These are phyloP conservation scores for Nosema bombycis DNA, from an alignment of 371 early-diverging fungal genomes.

Conservation along the genomic window DNA sequence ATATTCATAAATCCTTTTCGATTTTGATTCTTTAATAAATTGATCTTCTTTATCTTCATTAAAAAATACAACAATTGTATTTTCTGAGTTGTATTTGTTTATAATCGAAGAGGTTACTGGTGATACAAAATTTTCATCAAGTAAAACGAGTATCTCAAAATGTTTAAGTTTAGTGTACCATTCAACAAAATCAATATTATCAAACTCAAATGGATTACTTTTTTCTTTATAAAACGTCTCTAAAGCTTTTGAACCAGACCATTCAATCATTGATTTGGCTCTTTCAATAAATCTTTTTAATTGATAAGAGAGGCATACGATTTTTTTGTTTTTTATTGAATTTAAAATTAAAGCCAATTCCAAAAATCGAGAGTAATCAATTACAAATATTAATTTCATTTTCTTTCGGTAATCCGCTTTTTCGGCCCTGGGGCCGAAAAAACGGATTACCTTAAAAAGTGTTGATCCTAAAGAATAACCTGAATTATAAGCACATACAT, in stretches of 20 bases:
- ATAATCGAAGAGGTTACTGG: conserved; percentile 51
- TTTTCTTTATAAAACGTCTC: conserved; percentile 57
- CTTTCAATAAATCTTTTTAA: conserved; percentile 59
- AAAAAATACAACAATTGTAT: conserved; percentile 47
- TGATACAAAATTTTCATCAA: conserved; percentile 47
- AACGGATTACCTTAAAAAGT: conserved; percentile 78
- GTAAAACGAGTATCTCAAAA: conserved; percentile 51
- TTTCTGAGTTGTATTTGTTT: conserved; percentile 36
- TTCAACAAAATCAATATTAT: conserved; percentile 45
- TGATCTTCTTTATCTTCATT: conserved; percentile 36
- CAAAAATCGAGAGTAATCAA: conserved; percentile 77
- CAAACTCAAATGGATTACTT: conserved; percentile 61
- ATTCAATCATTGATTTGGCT: conserved; percentile 64
- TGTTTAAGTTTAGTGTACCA: conserved; percentile 28
- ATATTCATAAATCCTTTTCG: conserved; percentile 24
- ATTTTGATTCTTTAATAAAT: conserved; percentile 34
- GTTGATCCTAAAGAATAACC: conserved; percentile 93
- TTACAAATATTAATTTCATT: conserved; percentile 79
- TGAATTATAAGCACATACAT: conserved; percentile 79
- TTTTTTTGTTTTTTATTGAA: conserved; percentile 62
- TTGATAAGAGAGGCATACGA: conserved; percentile 59
- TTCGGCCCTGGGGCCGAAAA: background rate
- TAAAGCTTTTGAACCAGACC: conserved; percentile 57
- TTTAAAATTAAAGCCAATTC: conserved; percentile 78
- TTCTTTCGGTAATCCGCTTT: conserved; percentile 48